Evolutionary conservation across 768 basidiomycete species (phyloP), one percentile per base, ranked within the genome.

Genomic region (Lactarius hatsudake): DNA sequence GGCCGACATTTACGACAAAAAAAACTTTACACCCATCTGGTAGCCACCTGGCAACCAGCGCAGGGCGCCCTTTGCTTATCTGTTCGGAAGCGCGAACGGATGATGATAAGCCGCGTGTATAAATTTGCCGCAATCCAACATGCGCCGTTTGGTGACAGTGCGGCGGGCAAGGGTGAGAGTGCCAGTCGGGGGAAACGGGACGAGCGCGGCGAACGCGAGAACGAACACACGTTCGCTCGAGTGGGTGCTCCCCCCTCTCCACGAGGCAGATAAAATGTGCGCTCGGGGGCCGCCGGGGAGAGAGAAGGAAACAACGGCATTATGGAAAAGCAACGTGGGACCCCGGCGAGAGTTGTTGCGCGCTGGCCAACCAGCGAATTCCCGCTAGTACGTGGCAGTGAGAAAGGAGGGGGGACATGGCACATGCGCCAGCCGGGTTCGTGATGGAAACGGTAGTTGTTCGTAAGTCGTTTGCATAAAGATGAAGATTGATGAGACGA

Each of bases 321-420:
- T 2, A 15, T 23, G 32, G 18, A 61, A 38, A 36, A 45, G 28
- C 60, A 61, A 66, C 65, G 60, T 66, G 60, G 30, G 60, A 36
- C 6, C 9, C 3, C 6, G 36, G 12, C 0, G 40, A 8, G 42
- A 12, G 5, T 7, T 12, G 5, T 45, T 30, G 12, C 62, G 57
- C 56, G 66, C 66, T 62, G 66, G 66, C 66, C 66, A 51, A 55
- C 59, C 30, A 54, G 48, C 61, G 59, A 20, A 26, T 32, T 57
- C n/a, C 28, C 32, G 56, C 48, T 51, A 48, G n/a, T 40, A 57
- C 30, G 56, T 36, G 56, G 56, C 56, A 57, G 30, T 9, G 17
- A 30, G 8, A 57, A 20, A 18, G 18, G 56, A 20, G 8, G 13
- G 48, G 20, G 20, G 5, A 12, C n/a, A 51, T 38, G 36, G 36